Conservation (phyloP, 331 rosid species). For the Rosa hybrid region DNA sequence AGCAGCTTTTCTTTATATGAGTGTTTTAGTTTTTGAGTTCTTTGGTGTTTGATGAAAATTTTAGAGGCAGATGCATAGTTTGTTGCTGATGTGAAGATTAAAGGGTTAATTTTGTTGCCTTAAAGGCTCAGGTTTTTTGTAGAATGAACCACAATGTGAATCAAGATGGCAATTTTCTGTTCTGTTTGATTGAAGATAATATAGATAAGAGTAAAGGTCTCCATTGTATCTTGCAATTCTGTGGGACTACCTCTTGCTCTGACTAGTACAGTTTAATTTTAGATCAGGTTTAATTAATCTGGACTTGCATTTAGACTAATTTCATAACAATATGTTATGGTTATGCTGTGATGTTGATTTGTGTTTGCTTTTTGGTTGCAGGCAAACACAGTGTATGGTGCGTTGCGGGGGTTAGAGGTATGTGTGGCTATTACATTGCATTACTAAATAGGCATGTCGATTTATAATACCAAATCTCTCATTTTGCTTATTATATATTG, state of each 20-base stretch:
- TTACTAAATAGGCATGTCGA: not conserved
- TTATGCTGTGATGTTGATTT: slow-evolving; percentile 26
- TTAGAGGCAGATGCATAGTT: not conserved
- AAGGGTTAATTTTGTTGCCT: not conserved
- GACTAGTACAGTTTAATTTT: not conserved
- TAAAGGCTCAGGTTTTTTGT: not conserved
- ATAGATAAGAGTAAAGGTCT: not conserved
- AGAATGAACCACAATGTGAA: not conserved
- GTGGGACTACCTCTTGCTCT: not conserved
- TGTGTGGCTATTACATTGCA: slow-evolving; percentile 10
- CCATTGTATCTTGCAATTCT: not conserved
- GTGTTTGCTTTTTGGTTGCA: slow-evolving; percentile 36
- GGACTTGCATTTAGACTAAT: not conserved
- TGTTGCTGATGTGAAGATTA: not conserved
- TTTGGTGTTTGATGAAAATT: not conserved
- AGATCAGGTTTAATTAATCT: not conserved
- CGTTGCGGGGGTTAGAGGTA: slow-evolving; percentile 95
- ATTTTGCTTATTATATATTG: not conserved
- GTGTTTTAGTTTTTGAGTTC: not conserved
- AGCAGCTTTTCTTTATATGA: not conserved
- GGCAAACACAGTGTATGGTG: slow-evolving; percentile 92
- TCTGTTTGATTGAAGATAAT: not conserved
- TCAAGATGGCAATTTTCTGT: not conserved
- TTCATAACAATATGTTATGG: not conserved
- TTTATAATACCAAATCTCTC: not conserved